phyloP scores from a whole-genome alignment of 805 yeast genomes.

The Candida yuanshanica region DNA sequence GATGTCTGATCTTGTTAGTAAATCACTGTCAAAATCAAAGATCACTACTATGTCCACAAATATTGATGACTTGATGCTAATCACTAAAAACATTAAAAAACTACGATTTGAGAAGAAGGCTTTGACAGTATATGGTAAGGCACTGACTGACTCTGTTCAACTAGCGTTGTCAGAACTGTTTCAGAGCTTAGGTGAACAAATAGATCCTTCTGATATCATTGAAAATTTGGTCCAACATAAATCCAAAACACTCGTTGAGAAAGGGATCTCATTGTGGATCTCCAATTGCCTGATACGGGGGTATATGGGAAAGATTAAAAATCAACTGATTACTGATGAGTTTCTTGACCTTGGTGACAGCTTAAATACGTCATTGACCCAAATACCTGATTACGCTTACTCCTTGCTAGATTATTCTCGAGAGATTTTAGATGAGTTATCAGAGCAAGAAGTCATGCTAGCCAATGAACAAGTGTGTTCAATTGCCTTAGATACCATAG shows the following conservation, averaged over 20 bases:
- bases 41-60: conserved; percentile 2
- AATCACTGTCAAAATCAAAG: conserved; percentile 9
- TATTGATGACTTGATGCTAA: conserved; percentile 16
- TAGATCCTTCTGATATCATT: conserved; percentile 14
- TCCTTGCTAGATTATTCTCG: conserved; percentile 35
- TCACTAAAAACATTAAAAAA: conserved; percentile 12
- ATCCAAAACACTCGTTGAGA: conserved; percentile 11
- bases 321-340: conserved; percentile 17
- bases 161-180: conserved; percentile 13
- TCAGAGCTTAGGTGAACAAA: conserved; percentile 16
- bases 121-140: conserved; percentile 18
- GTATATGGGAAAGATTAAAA: conserved; percentile 8
- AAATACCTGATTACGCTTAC: conserved; percentile 25
- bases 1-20: conserved; percentile 15
- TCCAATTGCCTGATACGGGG: conserved; percentile 28
- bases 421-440: conserved; percentile 33
- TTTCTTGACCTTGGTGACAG: conserved; percentile 27
- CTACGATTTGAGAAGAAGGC: conserved; percentile 1
- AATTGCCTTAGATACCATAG: conserved; percentile 42
- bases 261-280: conserved; percentile 34
- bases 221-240: conserved; percentile 20
- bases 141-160: conserved; percentile 21
- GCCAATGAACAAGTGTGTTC: conserved; percentile 17
- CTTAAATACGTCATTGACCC: conserved; percentile 9
- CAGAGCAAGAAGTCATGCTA: conserved; percentile 16